A percentile compares a stretch with the other conserved stretches of the same genome.
Conservation (phyloP, 345 rosid species). For the Jatropha curcas region DNA sequence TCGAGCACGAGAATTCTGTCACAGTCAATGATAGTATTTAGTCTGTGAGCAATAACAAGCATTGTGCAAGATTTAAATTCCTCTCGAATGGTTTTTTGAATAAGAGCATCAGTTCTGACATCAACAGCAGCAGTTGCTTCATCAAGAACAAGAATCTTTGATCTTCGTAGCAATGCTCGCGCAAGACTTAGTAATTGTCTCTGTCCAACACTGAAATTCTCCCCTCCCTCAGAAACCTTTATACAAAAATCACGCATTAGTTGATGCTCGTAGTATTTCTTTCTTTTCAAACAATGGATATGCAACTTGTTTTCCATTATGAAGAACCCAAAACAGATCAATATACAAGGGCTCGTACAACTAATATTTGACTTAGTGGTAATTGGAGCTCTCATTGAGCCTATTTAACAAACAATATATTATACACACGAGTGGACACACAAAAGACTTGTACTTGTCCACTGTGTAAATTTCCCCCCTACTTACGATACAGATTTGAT, state of each 20-base stretch:
- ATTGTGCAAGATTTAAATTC: slow-evolving; percentile 34
- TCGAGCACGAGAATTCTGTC: slow-evolving; percentile 37
- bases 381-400: too few relatives aligned
- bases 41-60: slow-evolving; percentile 36
- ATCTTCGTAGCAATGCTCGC: slow-evolving; percentile 32
- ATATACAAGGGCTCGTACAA: background rate
- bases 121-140: slow-evolving; percentile 42
- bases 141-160: slow-evolving; percentile 37
- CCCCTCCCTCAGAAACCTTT: slow-evolving; percentile 37
- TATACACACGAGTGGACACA: too few relatives aligned
- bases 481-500: background rate
- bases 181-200: slow-evolving; percentile 36
- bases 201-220: slow-evolving; percentile 40
- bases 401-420: too few relatives aligned
- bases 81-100: slow-evolving; percentile 34
- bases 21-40: slow-evolving; percentile 35
- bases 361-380: too few relatives aligned
- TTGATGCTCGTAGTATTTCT: background rate
- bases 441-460: background rate
- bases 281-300: background rate
- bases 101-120: slow-evolving; percentile 36
- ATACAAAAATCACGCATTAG: background rate
- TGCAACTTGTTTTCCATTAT: background rate
- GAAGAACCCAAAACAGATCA: background rate
- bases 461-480: background rate